Evolutionary conservation across 331 rosid species (phyloP).

Genomic region (Rhamnella rubrinervis): DNA sequence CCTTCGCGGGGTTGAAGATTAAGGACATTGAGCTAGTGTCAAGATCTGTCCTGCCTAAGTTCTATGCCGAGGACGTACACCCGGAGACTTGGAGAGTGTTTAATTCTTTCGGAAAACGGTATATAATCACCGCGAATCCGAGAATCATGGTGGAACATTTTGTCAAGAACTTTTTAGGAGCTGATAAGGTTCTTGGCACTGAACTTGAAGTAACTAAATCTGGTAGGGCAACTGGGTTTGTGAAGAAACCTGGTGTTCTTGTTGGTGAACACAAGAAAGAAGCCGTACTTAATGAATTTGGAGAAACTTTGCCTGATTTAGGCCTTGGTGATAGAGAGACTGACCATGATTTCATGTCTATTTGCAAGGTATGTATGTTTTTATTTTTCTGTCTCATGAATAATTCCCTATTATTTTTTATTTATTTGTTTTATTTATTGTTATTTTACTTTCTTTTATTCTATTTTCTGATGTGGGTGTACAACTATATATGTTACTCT

Average conservation of each 20-base stretch:
- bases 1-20: slow-evolving; percentile 53
- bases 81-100: slow-evolving; percentile 69
- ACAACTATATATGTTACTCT: no score
- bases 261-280: slow-evolving; percentile 61
- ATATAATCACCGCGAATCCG: slow-evolving; percentile 68
- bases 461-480: not conserved
- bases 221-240: slow-evolving; percentile 71
- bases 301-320: slow-evolving; percentile 54
- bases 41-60: slow-evolving; percentile 63
- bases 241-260: slow-evolving; percentile 62
- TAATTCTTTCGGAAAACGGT: slow-evolving; percentile 64
- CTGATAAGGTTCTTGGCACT: slow-evolving; percentile 70
- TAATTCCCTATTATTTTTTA: not conserved
- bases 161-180: slow-evolving; percentile 55
- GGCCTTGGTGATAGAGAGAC: slow-evolving; percentile 73
- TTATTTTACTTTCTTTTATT: not conserved
- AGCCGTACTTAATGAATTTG: slow-evolving; percentile 54
- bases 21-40: slow-evolving; percentile 64
- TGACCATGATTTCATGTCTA: slow-evolving; percentile 77
- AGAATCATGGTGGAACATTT: slow-evolving; percentile 79
- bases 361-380: slow-evolving; percentile 63
- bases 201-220: slow-evolving; percentile 51
- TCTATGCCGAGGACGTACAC: slow-evolving; percentile 67
- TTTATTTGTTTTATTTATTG: not conserved
- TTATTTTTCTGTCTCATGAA: not conserved